Evolutionary conservation across 345 rosid genomes (phyloP).

Genomic region (Brassica cretica): DNA sequence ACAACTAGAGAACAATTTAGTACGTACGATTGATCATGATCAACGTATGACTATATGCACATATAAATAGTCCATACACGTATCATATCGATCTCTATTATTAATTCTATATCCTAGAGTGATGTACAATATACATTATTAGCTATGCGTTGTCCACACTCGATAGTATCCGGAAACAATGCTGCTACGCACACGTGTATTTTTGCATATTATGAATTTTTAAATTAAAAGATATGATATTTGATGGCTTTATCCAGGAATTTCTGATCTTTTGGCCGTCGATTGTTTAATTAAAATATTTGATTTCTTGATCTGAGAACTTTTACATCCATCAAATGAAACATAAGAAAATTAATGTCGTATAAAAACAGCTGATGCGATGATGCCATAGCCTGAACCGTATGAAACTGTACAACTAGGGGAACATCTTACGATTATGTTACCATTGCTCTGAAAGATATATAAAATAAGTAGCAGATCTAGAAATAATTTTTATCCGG

Average conservation of each 20-base stretch:
- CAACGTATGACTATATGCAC: neutral
- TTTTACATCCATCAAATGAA: neutral
- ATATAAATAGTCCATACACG: neutral
- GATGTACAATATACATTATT: slow-evolving; percentile 15
- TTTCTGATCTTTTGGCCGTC: neutral
- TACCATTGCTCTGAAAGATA: neutral
- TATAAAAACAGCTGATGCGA: neutral
- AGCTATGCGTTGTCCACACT: slow-evolving; percentile 35
- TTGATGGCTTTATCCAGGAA: neutral
- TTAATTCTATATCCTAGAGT: slow-evolving; percentile 19
- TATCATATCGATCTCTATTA: slow-evolving; percentile 20
- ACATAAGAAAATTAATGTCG: neutral
- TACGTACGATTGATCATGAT: neutral
- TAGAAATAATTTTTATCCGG: too few relatives aligned
- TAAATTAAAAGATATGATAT: neutral
- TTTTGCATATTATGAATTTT: neutral
- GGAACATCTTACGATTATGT: neutral
- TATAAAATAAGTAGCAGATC: neutral
- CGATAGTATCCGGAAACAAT: slow-evolving; percentile 14
- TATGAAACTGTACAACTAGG: neutral
- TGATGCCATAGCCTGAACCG: neutral
- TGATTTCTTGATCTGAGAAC: neutral
- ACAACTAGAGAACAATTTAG: neutral
- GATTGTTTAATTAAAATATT: neutral
- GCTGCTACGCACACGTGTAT: slow-evolving; percentile 30